Base-by-base conservation (phyloP, 2,329 filamentous ascomycete species). In the Colletotrichum tropicale region DNA sequence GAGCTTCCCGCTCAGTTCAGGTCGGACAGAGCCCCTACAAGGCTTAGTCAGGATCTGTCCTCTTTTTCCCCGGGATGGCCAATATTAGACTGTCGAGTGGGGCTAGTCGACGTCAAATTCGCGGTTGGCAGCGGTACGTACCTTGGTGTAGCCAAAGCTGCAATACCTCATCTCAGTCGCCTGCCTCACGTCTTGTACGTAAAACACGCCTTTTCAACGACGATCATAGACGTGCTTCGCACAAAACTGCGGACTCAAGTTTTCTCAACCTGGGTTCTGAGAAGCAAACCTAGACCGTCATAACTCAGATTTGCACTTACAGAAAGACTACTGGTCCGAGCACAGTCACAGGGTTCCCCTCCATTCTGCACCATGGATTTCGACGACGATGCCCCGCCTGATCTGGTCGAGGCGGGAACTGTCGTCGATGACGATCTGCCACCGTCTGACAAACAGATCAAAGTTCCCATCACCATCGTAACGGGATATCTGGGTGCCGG, bases 401-500 rank as follows among this genome's bases (percentile, higher is more conserved):
- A 93, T 79, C 87, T 95, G 76, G 87, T 92, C 34, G 87, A 91
- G 69, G 86, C 87, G 7, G 85, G 81, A 38, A 77, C 77, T 78
- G 66, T 83, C 77, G 77, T 80, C 16, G 81, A 82, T 36, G 80
- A 84, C 32, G 84, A 85, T 5, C 84, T 87, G 21, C 87, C 89
- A 61, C 55, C 62, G 15, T 75, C 72, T 12, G 90, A 92, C 76
- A 88, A 89, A 64, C 83, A 86, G 9, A 85, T 91, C 76, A 95
- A 94, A 84, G 95, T 96, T 2, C 95, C 95, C 21, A 95, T 97
- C 78, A 96, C 95, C 1, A 96, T 97, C 77, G 93, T 97, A 12
- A 97, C 95, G 69, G 95, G 97, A 5, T 99, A 99, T 82, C 90
- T 99, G 6, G 97, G 97, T 21, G 95, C 97, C 10, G 97, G 97